Evolutionary conservation across 106 monocot genomes (phyloP), one percentile per base, ranked within the genome.

Genomic region (Apostasia shenzhenica): DNA sequence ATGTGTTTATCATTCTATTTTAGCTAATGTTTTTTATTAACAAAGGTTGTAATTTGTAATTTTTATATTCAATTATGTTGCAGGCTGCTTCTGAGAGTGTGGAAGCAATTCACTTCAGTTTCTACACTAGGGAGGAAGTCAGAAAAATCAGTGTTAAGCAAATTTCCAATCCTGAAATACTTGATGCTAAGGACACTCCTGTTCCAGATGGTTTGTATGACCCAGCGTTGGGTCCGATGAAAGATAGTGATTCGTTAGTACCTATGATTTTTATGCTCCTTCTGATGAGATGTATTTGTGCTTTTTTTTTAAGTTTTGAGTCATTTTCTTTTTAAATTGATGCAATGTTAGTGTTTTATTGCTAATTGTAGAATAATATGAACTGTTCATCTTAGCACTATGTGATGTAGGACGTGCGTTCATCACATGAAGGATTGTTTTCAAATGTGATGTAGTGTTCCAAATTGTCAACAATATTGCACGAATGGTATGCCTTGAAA

Each of bases 171-270:
- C 43, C 77, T 2, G 83, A 82, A 48, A 73, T 85, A 39, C 61
- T 85, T 69, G 89, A 89, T 67, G 41, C 59, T 42, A 85, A 81
- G 70, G 59, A 73, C 14, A 10, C 39, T 38, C 75, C 82, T 38
- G 61, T 89, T 48, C 78, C 77, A 6, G 77, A 71, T 59, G 89
- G 89, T 58, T 54, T 89, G 42, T 77, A 80, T 48, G 89, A 89
- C 39, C 76, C 78, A 1, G 82, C 89, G 2, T 12, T 89, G 61
- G 89, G 89, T 9, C 85, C 89, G 0, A 14, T 83, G 11, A 78
- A 70, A 6, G 75, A 78, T 11, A 69, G 62, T 13, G 89, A 89
- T 54, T 53, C 75, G 89, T 89, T 42, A 89, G 82, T 80, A 6
- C 54, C 0, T 63, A n/a, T 8, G 2, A 42, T 67, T 26, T 8